Base-by-base conservation (phyloP, 768 basidiomycete species). In the Mycena olivaceomarginata region DNA sequence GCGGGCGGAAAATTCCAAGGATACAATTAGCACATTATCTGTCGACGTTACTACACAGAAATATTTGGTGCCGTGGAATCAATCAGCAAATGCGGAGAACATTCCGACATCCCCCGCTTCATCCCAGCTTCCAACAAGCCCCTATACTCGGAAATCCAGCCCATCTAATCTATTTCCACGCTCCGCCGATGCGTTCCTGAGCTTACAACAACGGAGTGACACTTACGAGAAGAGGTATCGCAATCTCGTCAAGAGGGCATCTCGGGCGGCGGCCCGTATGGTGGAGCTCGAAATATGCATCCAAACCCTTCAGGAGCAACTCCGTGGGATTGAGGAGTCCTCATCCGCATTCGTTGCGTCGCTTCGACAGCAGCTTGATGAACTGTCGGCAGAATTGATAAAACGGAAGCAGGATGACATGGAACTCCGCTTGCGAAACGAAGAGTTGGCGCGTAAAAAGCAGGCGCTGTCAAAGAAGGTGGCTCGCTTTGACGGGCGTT, bases 331-430 rank as follows among this genome's bases (percentile, higher is more conserved):
- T 45, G 43, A 43, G 43, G 43, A 40, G 10, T 65, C 63, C 63
- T 65, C 63, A 37, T 41, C 63, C 20, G 40, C 39, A 6, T 40
- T 65, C 20, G 63, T 65, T 45, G 18, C 63, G 22, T 43, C 63
- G 20, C 63, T 65, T 65, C 63, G 63, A 45, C 63, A 39, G 39
- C 63, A 43, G 20, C 63, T 65, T 65, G 39, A 65, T 65, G 63
- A 65, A 16, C 63, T 65, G 37, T 65, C 43, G 18, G 43, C 37
- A 41, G 40, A 65, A 65, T 65, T 65, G 40, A 45, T 41, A 41
- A 12, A n/a, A 39, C 20, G 31, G 40, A 40, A 65, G 39, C 63
- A 20, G 63, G 16, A 59, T 18, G 67, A 56, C 40, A 11, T 43
- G 48, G 67, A 56, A 40, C 39, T 69, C 13, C 45, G 25, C 37